These are phyloP conservation scores for Suillus plorans DNA, from an alignment of 768 basidiomycete genomes.

Conservation along the genomic window DNA sequence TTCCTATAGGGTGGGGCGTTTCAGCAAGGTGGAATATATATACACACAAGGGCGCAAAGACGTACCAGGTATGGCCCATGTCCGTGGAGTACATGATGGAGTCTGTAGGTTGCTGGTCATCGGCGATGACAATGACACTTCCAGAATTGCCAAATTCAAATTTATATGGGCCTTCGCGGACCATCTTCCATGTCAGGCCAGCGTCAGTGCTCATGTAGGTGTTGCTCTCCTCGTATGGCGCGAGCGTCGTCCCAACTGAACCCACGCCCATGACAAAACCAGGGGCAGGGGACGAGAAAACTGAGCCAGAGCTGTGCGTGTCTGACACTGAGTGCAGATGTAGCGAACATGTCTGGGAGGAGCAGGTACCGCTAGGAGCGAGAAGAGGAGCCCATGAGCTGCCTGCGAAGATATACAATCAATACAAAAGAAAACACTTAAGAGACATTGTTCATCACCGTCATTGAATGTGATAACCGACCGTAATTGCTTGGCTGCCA, in stretches of 20 bases:
- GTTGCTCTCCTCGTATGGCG: conserved; percentile 81
- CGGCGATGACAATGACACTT: conserved; percentile 74
- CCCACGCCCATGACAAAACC: conserved; percentile 98
- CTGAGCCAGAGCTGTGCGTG: conserved; percentile 89
- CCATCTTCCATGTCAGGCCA: conserved; percentile 84
- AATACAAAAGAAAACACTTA: conserved; percentile 4
- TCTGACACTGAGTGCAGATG: conserved; percentile 92
- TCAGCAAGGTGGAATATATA: conserved; percentile 3
- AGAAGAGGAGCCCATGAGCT: conserved; percentile 76
- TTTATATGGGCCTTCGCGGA: conserved; percentile 74
- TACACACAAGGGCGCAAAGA: background rate
- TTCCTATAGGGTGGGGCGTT: conserved; percentile 46
- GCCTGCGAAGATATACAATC: conserved; percentile 29
- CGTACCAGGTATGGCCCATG: conserved; percentile 80
- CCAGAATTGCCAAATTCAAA: conserved; percentile 95
- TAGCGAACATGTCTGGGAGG: conserved; percentile 68
- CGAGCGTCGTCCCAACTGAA: conserved; percentile 67
- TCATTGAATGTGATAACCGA: conserved; percentile 90
- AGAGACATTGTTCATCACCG: conserved; percentile 35
- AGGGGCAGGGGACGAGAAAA: conserved; percentile 94
- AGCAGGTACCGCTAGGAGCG: conserved; percentile 58
- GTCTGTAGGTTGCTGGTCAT: conserved; percentile 80
- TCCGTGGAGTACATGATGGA: conserved; percentile 77
- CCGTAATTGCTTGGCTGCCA: conserved; percentile 68
- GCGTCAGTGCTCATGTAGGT: conserved; percentile 93